Evolutionary conservation across 257 asterid species (phyloP), one percentile per base, ranked within the genome.

Genomic region (Coffea eugenioides): DNA sequence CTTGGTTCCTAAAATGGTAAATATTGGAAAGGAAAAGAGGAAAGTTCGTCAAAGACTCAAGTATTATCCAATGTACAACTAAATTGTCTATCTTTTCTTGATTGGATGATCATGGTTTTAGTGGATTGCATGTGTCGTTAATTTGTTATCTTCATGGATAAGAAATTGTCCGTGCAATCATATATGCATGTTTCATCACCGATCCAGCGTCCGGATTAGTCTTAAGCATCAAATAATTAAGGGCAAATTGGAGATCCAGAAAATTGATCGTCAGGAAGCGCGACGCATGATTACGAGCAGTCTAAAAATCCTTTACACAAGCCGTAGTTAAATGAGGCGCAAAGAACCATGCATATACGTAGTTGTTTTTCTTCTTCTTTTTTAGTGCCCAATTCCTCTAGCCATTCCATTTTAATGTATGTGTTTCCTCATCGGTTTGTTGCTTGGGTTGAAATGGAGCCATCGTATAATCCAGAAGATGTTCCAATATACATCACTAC

Each of bases 101-200:
- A 88, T 86, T 88, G 88, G 82, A 25, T 82, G 80, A 84, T 80
- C 59, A 80, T 77, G 64, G 61, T 83, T 62, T 79, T 52, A 52
- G 85, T 84, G 85, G 88, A 83, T 83, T 80, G 85, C 90, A 85
- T 87, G 85, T 85, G 87, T 77, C 27, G n/a, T 45, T 57, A 61
- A 65, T 70, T 66, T 66, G 52, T 34, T 76, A 70, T 69, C 90
- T 83, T 83, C 74, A 70, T 77, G 85, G 88, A 85, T 88, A 88
- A 85, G 91, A 76, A 83, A 79, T 20, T 75, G 79, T 61, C 75
- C 79, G 23, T 49, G 69, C 54, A 74, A 84, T 77, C 61, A 82
- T 27, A 27, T 27, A 27, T 80, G 77, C 14, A 52, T 68, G 71
- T 20, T 59, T 45, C 46, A 78, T 68, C 67, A 31, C 8, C 8